These are phyloP conservation scores for Vitis hybrid DNA, from an alignment of 177 flowering plant genomes.

Conservation along the genomic window DNA sequence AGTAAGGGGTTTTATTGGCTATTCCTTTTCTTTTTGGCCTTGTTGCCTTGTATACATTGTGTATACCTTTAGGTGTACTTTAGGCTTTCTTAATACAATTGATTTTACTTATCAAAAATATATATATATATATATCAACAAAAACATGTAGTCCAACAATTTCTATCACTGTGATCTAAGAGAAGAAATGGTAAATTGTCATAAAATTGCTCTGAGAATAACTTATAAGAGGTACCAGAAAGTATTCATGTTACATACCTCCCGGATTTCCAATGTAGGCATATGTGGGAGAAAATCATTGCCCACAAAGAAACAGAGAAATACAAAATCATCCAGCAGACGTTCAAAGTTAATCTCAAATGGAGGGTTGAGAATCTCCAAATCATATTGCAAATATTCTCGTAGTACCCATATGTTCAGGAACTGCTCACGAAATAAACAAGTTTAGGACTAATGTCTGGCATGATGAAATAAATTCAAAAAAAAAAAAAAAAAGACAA, in stretches of 20 bases:
- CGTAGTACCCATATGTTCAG: slow-evolving; percentile 91
- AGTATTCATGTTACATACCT: slow-evolving; percentile 43
- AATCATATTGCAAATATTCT: slow-evolving; percentile 79
- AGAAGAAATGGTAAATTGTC: too few relatives aligned
- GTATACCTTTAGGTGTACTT: too few relatives aligned
- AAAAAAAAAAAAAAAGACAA: neutral
- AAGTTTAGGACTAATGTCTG: neutral
- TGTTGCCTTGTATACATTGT: too few relatives aligned
- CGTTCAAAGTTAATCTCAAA: slow-evolving; percentile 74
- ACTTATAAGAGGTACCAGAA: neutral
- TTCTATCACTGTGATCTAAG: too few relatives aligned
- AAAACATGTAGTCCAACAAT: too few relatives aligned
- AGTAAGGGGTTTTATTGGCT: too few relatives aligned
- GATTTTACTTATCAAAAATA: too few relatives aligned
- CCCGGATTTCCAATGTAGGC: slow-evolving; percentile 96
- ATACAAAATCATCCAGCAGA: slow-evolving; percentile 92
- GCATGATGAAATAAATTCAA: neutral
- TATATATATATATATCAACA: too few relatives aligned
- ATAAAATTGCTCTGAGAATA: too few relatives aligned
- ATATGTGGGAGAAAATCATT: slow-evolving; percentile 99
- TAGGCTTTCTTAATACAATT: too few relatives aligned
- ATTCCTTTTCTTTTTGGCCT: too few relatives aligned
- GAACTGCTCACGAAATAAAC: slow-evolving; percentile 49
- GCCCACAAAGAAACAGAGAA: slow-evolving; percentile 94
- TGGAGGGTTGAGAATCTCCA: slow-evolving; percentile 72